Evolutionary conservation across 306 rosid species (phyloP).

Genomic region (Erythrophleum fordii): DNA sequence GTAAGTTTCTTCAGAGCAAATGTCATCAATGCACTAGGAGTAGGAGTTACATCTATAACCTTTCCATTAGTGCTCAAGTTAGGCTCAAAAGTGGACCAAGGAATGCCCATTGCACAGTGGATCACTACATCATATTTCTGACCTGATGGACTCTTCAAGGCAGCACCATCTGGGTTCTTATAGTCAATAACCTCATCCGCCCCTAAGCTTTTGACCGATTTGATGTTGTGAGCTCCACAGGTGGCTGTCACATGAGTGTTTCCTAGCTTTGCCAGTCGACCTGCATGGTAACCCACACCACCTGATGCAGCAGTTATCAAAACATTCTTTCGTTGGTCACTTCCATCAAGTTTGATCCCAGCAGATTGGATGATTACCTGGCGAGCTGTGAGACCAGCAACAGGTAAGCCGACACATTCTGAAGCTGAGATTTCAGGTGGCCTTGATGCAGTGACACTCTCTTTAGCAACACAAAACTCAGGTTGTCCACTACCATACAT

Average conservation of each 20-base stretch:
- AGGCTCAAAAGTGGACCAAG: slow-evolving; percentile 80
- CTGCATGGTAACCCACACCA: slow-evolving; percentile 81
- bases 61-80: slow-evolving; percentile 61
- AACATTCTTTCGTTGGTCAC: slow-evolving; percentile 53
- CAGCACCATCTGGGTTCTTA: slow-evolving; percentile 69
- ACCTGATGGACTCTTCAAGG: slow-evolving; percentile 73
- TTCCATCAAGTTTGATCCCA: slow-evolving; percentile 62
- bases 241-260: slow-evolving; percentile 83
- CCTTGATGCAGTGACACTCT: slow-evolving; percentile 49
- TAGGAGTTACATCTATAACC: slow-evolving; percentile 66
- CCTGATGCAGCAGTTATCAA: slow-evolving; percentile 89
- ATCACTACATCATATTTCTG: slow-evolving; percentile 68
- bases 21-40: slow-evolving; percentile 39
- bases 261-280: slow-evolving; percentile 81
- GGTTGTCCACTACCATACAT: slow-evolving; percentile 76
- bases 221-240: slow-evolving; percentile 77
- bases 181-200: slow-evolving; percentile 87
- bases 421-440: slow-evolving; percentile 62
- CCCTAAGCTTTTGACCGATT: slow-evolving; percentile 65
- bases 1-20: slow-evolving; percentile 60
- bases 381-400: slow-evolving; percentile 72
- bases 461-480: slow-evolving; percentile 59
- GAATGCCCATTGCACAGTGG: slow-evolving; percentile 58
- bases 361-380: slow-evolving; percentile 58
- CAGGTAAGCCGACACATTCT: slow-evolving; percentile 61